Base-by-base conservation (phyloP, 2,329 filamentous ascomycete species). In the Colletotrichum gloeosporioides region DNA sequence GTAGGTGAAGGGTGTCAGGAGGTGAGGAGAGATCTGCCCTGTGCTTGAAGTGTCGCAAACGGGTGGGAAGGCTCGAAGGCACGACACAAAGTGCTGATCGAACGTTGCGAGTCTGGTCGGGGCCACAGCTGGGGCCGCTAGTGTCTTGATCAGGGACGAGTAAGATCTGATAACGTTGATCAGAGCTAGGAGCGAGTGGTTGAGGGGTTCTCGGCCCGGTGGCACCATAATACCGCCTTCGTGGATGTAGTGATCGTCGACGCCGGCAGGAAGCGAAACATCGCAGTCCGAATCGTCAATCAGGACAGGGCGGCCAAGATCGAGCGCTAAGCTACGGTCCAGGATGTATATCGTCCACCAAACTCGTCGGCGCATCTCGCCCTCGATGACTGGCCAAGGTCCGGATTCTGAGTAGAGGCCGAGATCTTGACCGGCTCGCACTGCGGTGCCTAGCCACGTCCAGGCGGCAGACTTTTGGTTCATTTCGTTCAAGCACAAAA, bases 311-410 rank as follows among this genome's bases (percentile, higher is more conserved):
- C 94, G 92, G 10, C 95, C 95, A 39, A 96, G 89, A 82, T 98
- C 96, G 15, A 98, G 88, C 0, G 95, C 93, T 66, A 98, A 87
- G 31, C 95, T 90, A 77, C 96, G 92, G 85, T 99, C 97, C 86
- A 96, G 92, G 61, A 95, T 92, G 85, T 99, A 99, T 73, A 98
- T 92, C 16, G 95, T 92, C 96, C 97, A 99, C 96, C 96, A 99
- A 4, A 97, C 92, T 71, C 96, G 90, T 77, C 95, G 92, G 71
- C 96, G 92, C 92, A 96, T 96, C 84, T 99, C 96, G 13, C 91
- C 91, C 80, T 98, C 96, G 16, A 98, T 88, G 2, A 92, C 89
- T 3, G 94, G 90, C 89, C 93, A 95, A 1, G 93, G 90, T 1
- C 93, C 93, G 2, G 92, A 91, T 80, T 98, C 95, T 8, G 91